Evolutionary conservation across 108 stramenopile genomes (phyloP).

Genomic region (Pseudonitzschia pungens): DNA sequence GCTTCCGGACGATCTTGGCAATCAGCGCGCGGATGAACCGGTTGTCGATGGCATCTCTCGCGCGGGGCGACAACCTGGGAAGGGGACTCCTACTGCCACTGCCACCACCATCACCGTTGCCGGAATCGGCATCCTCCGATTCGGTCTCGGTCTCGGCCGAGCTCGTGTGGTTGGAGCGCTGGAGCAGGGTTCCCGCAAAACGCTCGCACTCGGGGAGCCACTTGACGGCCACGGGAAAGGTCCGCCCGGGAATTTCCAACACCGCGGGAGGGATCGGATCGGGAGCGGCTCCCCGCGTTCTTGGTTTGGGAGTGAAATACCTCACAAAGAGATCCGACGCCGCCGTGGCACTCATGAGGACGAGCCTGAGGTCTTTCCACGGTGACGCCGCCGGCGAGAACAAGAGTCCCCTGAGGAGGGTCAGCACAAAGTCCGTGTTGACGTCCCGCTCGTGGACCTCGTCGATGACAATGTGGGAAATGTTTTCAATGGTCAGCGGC

Average conservation of each 20-base stretch:
- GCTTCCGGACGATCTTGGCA: conserved; percentile 38
- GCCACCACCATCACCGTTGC: conserved; percentile 5
- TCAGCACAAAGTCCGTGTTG: conserved; percentile 97
- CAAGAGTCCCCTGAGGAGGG: conserved; percentile 94
- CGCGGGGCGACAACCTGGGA: conserved; percentile 46
- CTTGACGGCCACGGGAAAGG: conserved; percentile 53
- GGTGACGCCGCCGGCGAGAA: conserved; percentile 62
- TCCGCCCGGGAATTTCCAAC: conserved; percentile 76
- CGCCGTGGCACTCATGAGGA: conserved; percentile 96
- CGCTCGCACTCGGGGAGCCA: conserved; percentile 58
- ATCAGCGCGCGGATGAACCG: conserved; percentile 43
- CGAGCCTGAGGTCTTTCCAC: conserved; percentile 86
- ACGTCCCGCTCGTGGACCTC: conserved; percentile 98
- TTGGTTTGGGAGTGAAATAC: conserved; percentile 87
- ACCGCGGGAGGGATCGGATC: conserved; percentile 88
- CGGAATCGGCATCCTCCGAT: background rate
- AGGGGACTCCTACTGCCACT: conserved; percentile 3
- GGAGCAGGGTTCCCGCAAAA: conserved; percentile 18
- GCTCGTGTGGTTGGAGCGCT: background rate
- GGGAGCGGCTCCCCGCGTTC: background rate
- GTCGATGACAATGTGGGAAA: conserved; percentile 90
- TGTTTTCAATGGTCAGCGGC: conserved; percentile 12
- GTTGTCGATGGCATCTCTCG: conserved; percentile 46
- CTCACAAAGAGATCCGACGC: conserved; percentile 97
- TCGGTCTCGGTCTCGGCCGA: background rate